Percentiles rank a stretch among this genome's conserved stretches.
phyloP scores from a whole-genome alignment of 169 alveolate genomes.

The Blepharisma undulans region DNA sequence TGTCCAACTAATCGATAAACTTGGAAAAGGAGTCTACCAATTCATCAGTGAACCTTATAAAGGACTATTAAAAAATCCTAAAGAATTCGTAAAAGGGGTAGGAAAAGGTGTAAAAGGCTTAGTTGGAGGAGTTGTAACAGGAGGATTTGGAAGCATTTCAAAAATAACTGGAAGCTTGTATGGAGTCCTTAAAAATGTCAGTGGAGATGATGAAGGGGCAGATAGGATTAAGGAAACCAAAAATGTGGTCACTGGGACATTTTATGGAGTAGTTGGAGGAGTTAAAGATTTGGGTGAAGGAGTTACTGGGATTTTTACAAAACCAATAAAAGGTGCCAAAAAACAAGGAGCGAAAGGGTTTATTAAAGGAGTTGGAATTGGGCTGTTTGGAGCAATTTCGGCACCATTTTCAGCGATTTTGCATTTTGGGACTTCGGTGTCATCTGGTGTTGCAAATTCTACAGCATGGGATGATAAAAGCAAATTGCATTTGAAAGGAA shows the following conservation, averaged over 20 bases:
- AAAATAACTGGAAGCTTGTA: conserved; percentile 75
- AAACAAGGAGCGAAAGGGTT: conserved; percentile 71
- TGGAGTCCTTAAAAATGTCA: conserved; percentile 43
- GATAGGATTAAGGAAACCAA: conserved; percentile 21
- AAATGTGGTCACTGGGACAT: conserved; percentile 35
- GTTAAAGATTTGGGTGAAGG: conserved; percentile 71
- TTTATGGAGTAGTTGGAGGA: conserved; percentile 62
- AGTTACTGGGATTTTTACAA: conserved; percentile 60
- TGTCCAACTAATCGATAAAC: conserved; percentile 68
- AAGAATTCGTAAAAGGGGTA: conserved; percentile 68
- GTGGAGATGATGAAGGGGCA: conserved; percentile 45
- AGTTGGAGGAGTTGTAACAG: conserved; percentile 62
- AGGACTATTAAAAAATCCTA: conserved; percentile 73
- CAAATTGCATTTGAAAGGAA: conserved; percentile 11
- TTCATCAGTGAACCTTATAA: conserved; percentile 73
- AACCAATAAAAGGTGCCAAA: conserved; percentile 70
- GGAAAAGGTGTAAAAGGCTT: conserved; percentile 73
- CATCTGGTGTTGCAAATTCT: conserved; percentile 69
- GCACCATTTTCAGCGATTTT: conserved; percentile 73
- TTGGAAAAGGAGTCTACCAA: conserved; percentile 79
- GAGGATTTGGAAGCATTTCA: conserved; percentile 65
- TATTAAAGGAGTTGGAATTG: conserved; percentile 72
- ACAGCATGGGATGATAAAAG: conserved; percentile 54
- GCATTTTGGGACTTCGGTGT: conserved; percentile 56
- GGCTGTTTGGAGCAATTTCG: conserved; percentile 64